Evolutionary conservation across 1,284 basidiomycete genomes (phyloP), one percentile per base, ranked within the genome.

Genomic region (Golubevia pallescens): DNA sequence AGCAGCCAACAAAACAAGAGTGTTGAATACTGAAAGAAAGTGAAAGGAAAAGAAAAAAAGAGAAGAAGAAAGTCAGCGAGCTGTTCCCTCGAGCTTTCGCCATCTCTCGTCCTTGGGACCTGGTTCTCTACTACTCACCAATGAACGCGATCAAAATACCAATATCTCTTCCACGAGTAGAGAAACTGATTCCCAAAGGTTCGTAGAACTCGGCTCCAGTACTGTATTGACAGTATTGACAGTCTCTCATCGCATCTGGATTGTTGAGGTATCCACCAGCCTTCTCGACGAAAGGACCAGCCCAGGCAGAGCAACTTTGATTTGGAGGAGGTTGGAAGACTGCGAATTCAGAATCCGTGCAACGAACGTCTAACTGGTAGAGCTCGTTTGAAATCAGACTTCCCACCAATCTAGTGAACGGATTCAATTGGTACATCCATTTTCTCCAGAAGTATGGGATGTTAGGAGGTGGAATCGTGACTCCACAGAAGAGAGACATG

Each of bases 111-210:
- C n/a, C 10, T 10, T 38, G 3, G 5, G 10, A 38, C 10, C 10
- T 38, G 34, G 34, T 10, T 38, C 10, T 38, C 34, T 4, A 38
- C n/a, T n/a, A 38, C 34, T 38, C 34, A 38, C 34, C 69, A 51
- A 74, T 57, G 61, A 76, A 81, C 3, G 67, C 77, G 5, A 76
- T 57, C 65, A 80, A 16, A 69, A 79, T 73, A 28, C 78, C 77
- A 19, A 67, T 63, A 60, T 79, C 69, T 2, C 78, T 59, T 10
- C 75, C 77, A 10, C 75, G 60, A 32, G 77, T 69, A 16, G n/a
- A 55, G n/a, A 68, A 79, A 7, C 23, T 57, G 53, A 81, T 74
- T 10, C 71, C 72, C 54, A 80, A 69, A 1, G 65, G 32, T 2
- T 38, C 28, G 57, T 69, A 73, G 71, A 78, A 81, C 58, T 79